Conservation (phyloP, 1,284 basidiomycete species). For the Apiotrichum gracile region DNA sequence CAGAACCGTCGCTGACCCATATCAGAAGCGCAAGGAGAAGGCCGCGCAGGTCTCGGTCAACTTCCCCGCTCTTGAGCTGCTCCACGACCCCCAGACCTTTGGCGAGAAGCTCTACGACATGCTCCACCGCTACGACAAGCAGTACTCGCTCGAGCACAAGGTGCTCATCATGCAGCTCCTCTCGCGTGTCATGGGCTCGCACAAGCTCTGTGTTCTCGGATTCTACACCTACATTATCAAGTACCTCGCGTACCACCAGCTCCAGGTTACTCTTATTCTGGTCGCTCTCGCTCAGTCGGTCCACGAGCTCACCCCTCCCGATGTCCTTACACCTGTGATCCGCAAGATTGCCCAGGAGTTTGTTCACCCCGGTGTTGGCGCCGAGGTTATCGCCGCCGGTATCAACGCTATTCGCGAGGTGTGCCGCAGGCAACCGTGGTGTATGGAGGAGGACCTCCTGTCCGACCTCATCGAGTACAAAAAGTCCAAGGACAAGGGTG, state of each 20-base stretch:
- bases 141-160: constrained; percentile 92
- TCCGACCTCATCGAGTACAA: constrained; percentile 90
- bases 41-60: constrained; percentile 56
- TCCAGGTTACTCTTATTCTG: constrained; percentile 89
- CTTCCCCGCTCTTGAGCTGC: constrained; percentile 87
- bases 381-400: constrained; percentile 92
- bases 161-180: constrained; percentile 96
- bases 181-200: constrained; percentile 86
- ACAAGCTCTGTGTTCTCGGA: constrained; percentile 89
- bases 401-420: constrained; percentile 93
- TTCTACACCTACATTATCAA: constrained; percentile 94
- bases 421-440: constrained; percentile 88
- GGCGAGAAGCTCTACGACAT: constrained; percentile 90
- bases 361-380: constrained; percentile 92
- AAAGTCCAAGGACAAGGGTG: constrained; percentile 91
- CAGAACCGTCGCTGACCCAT: neutral
- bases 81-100: constrained; percentile 94
- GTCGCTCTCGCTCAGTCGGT: constrained; percentile 92
- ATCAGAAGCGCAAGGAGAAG: constrained; percentile 57
- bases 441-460: constrained; percentile 84
- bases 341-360: constrained; percentile 92
- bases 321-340: constrained; percentile 81
- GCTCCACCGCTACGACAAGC: constrained; percentile 81
- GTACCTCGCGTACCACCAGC: constrained; percentile 88
- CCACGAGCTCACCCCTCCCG: constrained; percentile 92